phyloP scores from a whole-genome alignment of 305 asterid species.

The Fraxinus nigra region DNA sequence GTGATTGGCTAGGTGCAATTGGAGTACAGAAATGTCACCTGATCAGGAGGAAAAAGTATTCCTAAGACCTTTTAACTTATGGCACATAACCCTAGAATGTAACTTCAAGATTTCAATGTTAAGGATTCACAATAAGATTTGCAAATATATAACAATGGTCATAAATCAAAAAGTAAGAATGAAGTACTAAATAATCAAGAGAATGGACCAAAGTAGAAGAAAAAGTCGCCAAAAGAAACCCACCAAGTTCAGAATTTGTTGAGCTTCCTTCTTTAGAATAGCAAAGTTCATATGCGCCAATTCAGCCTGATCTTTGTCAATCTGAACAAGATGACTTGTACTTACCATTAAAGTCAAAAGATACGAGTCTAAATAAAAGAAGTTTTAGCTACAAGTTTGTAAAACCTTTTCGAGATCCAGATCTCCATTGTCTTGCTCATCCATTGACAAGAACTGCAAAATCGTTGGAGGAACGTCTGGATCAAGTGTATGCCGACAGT shows the following conservation, averaged over 20 bases:
- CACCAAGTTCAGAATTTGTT: conserved; percentile 79
- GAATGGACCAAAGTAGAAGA: conserved; percentile 6
- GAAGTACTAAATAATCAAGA: background rate
- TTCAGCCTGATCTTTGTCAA: conserved; percentile 87
- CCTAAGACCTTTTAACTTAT: background rate
- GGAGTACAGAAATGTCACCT: background rate
- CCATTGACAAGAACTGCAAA: conserved; percentile 67
- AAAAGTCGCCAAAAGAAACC: conserved; percentile 23
- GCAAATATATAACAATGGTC: background rate
- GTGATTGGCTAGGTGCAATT: background rate
- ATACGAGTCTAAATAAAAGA: background rate
- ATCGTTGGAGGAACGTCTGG: conserved; percentile 74
- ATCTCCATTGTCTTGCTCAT: conserved; percentile 79
- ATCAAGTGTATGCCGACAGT: conserved; percentile 88
- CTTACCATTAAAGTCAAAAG: conserved; percentile 12
- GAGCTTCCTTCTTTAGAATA: conserved; percentile 81
- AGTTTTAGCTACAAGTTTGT: conserved; percentile 19
- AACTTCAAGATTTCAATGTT: background rate
- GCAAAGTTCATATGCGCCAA: conserved; percentile 72
- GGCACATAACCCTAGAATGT: background rate
- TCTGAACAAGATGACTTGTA: conserved; percentile 38
- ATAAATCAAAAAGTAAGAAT: background rate
- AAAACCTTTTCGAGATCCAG: conserved; percentile 82
- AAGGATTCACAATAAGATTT: background rate
- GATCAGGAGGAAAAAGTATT: background rate